Percentiles rank a stretch among this genome's conserved stretches.
These are phyloP conservation scores for Podaxis sp. DNA, from an alignment of 768 basidiomycete species.

Conservation along the genomic window DNA sequence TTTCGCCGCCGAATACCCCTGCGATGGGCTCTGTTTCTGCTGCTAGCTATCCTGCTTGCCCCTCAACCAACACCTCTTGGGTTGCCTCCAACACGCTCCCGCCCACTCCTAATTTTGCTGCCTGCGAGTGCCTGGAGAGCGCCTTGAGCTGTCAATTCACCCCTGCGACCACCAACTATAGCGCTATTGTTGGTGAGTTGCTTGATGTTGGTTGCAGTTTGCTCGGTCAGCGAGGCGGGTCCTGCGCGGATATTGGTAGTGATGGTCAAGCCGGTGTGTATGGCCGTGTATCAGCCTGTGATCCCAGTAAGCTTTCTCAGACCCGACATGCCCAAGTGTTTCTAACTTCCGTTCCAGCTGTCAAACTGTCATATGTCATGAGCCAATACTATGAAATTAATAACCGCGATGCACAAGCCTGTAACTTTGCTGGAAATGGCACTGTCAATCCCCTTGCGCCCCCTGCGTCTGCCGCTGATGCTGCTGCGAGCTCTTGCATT, in stretches of 20 bases:
- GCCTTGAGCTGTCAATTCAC: slow-evolving; percentile 75
- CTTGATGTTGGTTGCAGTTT: slow-evolving; percentile 75
- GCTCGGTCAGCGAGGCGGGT: slow-evolving; percentile 59
- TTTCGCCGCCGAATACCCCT: slow-evolving; percentile 66
- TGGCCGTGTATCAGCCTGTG: slow-evolving; percentile 74
- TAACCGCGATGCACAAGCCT: slow-evolving; percentile 58
- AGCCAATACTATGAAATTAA: slow-evolving; percentile 71
- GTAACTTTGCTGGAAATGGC: slow-evolving; percentile 84
- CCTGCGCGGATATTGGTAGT: slow-evolving; percentile 68
- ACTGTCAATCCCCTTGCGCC: slow-evolving; percentile 65
- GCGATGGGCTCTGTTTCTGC: slow-evolving; percentile 37
- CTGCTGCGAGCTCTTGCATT: slow-evolving; percentile 68
- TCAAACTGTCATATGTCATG: slow-evolving; percentile 84
- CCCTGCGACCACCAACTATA: slow-evolving; percentile 60
- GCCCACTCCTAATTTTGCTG: slow-evolving; percentile 77
- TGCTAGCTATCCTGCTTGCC: slow-evolving; percentile 63
- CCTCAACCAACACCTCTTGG: slow-evolving; percentile 56
- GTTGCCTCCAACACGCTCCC: slow-evolving; percentile 72
- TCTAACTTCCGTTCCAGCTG: slow-evolving; percentile 39
- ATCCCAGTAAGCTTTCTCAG: slow-evolving; percentile 56
- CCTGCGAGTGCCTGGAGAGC: slow-evolving; percentile 75
- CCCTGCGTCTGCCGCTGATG: slow-evolving; percentile 46
- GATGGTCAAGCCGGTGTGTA: slow-evolving; percentile 77
- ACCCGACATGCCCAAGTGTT: background rate
- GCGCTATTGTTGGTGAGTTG: slow-evolving; percentile 57